Conservation (phyloP, 2,329 filamentous ascomycete species). For the Graphilbum ipis-grandicollis region DNA sequence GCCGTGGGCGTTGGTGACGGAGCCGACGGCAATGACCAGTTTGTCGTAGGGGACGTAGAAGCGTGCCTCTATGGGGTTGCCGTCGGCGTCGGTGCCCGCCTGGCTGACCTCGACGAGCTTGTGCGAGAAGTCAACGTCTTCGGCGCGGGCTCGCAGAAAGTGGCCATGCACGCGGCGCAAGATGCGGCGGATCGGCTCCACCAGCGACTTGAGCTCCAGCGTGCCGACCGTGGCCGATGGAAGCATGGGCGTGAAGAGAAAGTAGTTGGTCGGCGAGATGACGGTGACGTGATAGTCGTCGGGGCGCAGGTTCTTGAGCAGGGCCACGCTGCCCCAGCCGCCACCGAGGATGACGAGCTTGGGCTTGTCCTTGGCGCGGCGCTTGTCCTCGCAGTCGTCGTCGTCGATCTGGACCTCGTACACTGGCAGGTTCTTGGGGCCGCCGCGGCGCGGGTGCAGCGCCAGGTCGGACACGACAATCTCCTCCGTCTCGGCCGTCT, state of each 20-base stretch:
- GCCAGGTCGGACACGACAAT: constrained; percentile 74
- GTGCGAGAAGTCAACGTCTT: constrained; percentile 79
- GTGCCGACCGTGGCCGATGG: constrained; percentile 95
- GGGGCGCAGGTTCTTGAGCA: constrained; percentile 77
- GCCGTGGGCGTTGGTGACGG: constrained; percentile 83
- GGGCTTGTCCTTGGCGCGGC: constrained; percentile 67
- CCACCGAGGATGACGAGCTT: constrained; percentile 83
- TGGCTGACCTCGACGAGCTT: constrained; percentile 82
- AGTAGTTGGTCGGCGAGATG: constrained; percentile 88
- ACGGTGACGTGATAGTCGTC: constrained; percentile 94
- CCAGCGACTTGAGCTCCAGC: constrained; percentile 73
- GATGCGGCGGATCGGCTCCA: constrained; percentile 83
- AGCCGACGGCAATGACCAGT: constrained; percentile 80
- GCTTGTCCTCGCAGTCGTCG: constrained; percentile 65
- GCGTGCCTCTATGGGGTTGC: too few species aligned
- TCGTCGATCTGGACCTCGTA: constrained; percentile 78
- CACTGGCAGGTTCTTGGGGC: constrained; percentile 90
- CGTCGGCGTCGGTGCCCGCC: constrained; percentile 50
- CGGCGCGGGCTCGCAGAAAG: constrained; percentile 73
- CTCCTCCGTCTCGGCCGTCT: constrained; percentile 48
- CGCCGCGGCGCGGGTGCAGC: constrained; percentile 62
- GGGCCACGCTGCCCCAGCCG: constrained; percentile 84
- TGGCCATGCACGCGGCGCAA: constrained; percentile 64
- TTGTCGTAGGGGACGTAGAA: constrained; percentile 99
- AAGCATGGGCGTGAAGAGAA: constrained; percentile 95